Conservation (phyloP, 1,284 basidiomycete species). For the Sparassis latifolia region DNA sequence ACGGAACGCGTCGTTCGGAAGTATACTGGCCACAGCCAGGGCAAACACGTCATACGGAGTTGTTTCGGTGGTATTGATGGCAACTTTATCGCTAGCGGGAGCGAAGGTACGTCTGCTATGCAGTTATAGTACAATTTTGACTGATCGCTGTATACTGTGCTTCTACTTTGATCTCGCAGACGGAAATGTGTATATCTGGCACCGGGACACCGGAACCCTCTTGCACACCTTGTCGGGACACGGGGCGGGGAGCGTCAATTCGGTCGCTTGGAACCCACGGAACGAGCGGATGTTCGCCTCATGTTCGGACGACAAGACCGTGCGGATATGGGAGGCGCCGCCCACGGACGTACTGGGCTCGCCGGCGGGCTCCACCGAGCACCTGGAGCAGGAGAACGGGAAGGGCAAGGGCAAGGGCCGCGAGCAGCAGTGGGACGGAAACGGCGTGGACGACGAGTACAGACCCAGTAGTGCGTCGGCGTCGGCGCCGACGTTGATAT, state of each 20-base stretch:
- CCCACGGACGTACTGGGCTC: conserved; percentile 23
- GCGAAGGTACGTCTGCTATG: conserved; percentile 66
- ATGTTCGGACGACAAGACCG: conserved; percentile 82
- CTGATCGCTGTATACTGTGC: not conserved
- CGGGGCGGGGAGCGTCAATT: conserved; percentile 84
- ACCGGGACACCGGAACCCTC: conserved; percentile 77
- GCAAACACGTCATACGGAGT: conserved; percentile 80
- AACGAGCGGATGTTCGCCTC: conserved; percentile 89
- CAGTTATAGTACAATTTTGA: not conserved
- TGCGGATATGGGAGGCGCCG: conserved; percentile 79
- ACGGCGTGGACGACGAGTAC: conserved; percentile 13
- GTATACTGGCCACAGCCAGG: conserved; percentile 80
- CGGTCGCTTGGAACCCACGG: conserved; percentile 92
- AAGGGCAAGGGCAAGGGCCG: conserved; percentile 56
- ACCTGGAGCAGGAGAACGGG: conserved; percentile 16
- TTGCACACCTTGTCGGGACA: conserved; percentile 86
- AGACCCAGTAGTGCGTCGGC: conserved; percentile 13
- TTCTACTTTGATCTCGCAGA: conserved; percentile 40
- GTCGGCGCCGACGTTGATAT: not conserved
- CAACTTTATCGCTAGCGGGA: conserved; percentile 89
- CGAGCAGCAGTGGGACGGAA: conserved; percentile 41
- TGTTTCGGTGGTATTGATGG: conserved; percentile 92
- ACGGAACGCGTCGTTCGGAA: conserved; percentile 66
- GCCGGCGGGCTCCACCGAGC: conserved; percentile 10
- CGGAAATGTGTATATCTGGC: conserved; percentile 92